phyloP scores from a whole-genome alignment of 495 filamentous ascomycete species.

The Chaetomidium leptoderma region DNA sequence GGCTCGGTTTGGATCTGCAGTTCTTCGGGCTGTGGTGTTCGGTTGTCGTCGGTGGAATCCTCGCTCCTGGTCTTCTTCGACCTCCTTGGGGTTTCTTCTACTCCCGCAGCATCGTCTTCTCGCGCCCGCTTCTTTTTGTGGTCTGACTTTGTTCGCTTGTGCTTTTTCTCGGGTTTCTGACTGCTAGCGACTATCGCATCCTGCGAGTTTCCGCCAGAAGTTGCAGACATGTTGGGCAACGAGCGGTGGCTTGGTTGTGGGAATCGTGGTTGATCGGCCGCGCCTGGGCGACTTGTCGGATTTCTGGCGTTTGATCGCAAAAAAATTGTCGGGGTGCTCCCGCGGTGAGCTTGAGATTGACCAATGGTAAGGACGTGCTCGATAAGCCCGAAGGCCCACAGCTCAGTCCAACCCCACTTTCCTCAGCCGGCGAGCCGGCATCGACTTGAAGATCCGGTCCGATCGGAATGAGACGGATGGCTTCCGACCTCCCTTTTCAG shows the following conservation, averaged over 20 bases:
- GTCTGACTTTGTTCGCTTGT: slow-evolving; percentile 31
- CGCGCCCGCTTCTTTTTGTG: slow-evolving; percentile 43
- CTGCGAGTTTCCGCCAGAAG: slow-evolving; percentile 12
- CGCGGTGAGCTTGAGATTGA: not conserved
- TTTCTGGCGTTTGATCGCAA: not conserved
- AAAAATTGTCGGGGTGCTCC: slow-evolving; percentile 21
- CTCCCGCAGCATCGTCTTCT: slow-evolving; percentile 32
- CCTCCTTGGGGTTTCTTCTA: slow-evolving; percentile 36
- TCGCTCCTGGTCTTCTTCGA: slow-evolving; percentile 41
- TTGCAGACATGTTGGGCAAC: slow-evolving; percentile 24
- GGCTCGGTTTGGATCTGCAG: not conserved
- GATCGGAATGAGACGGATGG: too few relatives aligned
- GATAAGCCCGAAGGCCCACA: not conserved
- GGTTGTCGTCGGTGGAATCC: slow-evolving; percentile 7
- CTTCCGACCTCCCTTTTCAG: too few relatives aligned
- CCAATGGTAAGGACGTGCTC: slow-evolving; percentile 1
- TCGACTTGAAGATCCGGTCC: too few relatives aligned
- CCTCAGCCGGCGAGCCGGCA: too few relatives aligned
- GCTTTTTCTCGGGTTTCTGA: slow-evolving; percentile 32
- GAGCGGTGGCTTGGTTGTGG: not conserved
- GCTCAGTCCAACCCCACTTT: too few relatives aligned
- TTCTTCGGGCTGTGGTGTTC: not conserved
- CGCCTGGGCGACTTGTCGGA: too few relatives aligned
- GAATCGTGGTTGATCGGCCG: not conserved
- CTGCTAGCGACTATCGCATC: slow-evolving; percentile 12